Evolutionary conservation across 2,329 filamentous ascomycete genomes (phyloP).

Genomic region (Pyrenochaeta sp.): DNA sequence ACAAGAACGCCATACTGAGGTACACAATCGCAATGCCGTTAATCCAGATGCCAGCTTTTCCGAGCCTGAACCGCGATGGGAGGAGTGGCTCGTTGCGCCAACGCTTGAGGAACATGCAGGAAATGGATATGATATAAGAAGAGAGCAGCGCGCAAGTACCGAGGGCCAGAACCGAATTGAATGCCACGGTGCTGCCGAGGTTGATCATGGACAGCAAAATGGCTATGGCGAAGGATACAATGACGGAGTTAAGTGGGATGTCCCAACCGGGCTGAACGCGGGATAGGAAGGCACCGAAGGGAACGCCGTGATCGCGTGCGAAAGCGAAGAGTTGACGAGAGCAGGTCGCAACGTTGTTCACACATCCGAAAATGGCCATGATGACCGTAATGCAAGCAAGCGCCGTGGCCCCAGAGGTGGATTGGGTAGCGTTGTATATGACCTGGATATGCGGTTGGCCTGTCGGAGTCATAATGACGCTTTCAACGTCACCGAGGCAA

Average conservation of each 20-base stretch:
- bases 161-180: slow-evolving; percentile 37
- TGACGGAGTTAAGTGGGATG: slow-evolving; percentile 55
- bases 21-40: slow-evolving; percentile 54
- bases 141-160: slow-evolving; percentile 33
- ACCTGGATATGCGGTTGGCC: slow-evolving; percentile 38
- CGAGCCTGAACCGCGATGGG: slow-evolving; percentile 56
- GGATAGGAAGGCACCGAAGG: slow-evolving; percentile 15
- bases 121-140: slow-evolving; percentile 53
- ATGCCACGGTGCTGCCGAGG: slow-evolving; percentile 53
- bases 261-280: slow-evolving; percentile 31
- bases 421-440: slow-evolving; percentile 35
- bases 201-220: slow-evolving; percentile 59
- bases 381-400: slow-evolving; percentile 37
- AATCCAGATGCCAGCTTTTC: slow-evolving; percentile 54
- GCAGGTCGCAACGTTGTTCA: slow-evolving; percentile 36
- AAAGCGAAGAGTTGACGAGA: slow-evolving; percentile 48
- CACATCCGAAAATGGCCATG: slow-evolving; percentile 36
- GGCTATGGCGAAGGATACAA: slow-evolving; percentile 53
- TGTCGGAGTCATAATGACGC: slow-evolving; percentile 18
- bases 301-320: slow-evolving; percentile 39
- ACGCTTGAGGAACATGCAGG: slow-evolving; percentile 57
- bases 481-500: slow-evolving; percentile 31
- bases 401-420: slow-evolving; percentile 24
- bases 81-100: slow-evolving; percentile 54
- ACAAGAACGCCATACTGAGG: slow-evolving; percentile 51